A percentile compares a stretch with the other conserved stretches of the same genome.
phyloP scores from a whole-genome alignment of 2,329 filamentous ascomycete species.

The Keithomyces neogunnii region DNA sequence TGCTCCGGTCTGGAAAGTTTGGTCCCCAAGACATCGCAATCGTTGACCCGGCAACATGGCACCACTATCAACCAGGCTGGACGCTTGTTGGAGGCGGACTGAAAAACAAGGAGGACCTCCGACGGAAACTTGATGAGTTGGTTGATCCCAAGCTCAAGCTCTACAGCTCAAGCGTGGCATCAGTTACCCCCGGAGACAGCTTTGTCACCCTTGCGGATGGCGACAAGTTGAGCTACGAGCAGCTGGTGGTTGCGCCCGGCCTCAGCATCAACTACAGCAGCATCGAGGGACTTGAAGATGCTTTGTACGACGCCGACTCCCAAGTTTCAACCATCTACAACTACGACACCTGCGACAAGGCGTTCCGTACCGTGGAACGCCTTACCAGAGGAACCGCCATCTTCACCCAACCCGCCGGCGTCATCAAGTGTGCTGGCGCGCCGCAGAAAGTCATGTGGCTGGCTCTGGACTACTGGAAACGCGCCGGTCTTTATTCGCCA shows the following conservation, averaged over 20 bases:
- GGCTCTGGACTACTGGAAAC: conserved; percentile 50
- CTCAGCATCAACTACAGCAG: conserved; percentile 41
- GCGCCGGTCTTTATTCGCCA: conserved; percentile 36
- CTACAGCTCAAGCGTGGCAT: conserved; percentile 43
- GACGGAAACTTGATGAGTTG: conserved; percentile 38
- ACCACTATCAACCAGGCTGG: conserved; percentile 64
- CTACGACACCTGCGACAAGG: conserved; percentile 47
- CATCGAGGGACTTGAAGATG: conserved; percentile 49
- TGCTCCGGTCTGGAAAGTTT: conserved; percentile 51
- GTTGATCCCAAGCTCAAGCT: conserved; percentile 53
- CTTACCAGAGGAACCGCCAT: conserved; percentile 43
- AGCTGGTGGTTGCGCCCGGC: conserved; percentile 54
- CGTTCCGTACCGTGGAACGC: conserved; percentile 37
- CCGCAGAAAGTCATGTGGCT: conserved; percentile 57
- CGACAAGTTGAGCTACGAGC: conserved; percentile 51
- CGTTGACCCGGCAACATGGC: conserved; percentile 53
- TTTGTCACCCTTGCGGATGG: conserved; percentile 45
- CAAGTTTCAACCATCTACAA: conserved; percentile 49
- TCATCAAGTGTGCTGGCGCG: conserved; percentile 53
- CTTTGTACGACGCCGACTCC: conserved; percentile 37
- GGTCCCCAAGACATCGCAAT: conserved; percentile 52
- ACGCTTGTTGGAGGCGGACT: conserved; percentile 60
- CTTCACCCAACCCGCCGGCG: conserved; percentile 51
- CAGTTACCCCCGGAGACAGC: conserved; percentile 49
- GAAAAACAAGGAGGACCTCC: conserved; percentile 52